Percentiles rank a stretch among this genome's conserved stretches.
phyloP scores from a whole-genome alignment of 106 monocot species.

The Gastrodia elata region DNA sequence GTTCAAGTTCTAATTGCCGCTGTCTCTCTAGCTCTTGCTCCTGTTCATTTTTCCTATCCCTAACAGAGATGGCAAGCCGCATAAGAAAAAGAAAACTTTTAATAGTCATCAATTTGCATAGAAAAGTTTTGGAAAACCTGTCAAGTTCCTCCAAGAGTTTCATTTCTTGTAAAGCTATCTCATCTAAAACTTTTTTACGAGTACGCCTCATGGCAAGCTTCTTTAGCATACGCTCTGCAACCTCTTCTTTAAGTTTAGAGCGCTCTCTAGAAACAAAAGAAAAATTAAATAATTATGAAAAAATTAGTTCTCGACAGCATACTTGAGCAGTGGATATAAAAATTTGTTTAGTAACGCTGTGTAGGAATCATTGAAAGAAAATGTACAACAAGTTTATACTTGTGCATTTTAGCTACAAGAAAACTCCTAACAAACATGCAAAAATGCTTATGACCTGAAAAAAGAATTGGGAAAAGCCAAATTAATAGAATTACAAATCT shows the following conservation, averaged over 20 bases:
- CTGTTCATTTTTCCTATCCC: conserved; percentile 63
- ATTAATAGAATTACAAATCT: not conserved
- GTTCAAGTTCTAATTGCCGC: conserved; percentile 65
- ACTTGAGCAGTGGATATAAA: not conserved
- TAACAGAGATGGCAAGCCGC: conserved; percentile 10
- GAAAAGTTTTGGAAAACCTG: conserved; percentile 30
- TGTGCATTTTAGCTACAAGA: not conserved
- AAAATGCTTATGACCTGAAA: too few species aligned
- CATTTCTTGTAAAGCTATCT: conserved; percentile 61
- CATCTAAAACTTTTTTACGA: conserved; percentile 76
- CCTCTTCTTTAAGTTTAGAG: conserved; percentile 80
- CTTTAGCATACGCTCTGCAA: conserved; percentile 61
- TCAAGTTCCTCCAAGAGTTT: conserved; percentile 88
- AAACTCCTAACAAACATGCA: not conserved
- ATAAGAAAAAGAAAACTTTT: not conserved
- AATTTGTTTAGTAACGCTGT: not conserved
- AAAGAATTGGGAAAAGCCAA: not conserved
- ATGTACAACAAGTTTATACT: not conserved
- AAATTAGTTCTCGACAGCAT: not conserved
- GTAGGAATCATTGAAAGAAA: not conserved
- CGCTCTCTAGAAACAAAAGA: conserved; percentile 49
- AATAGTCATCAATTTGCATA: not conserved
- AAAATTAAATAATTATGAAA: not conserved
- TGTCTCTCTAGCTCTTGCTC: conserved; percentile 76
- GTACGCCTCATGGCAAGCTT: conserved; percentile 51